Evolutionary conservation across 73 alveolate species (phyloP), one percentile per base, ranked within the genome.

Genomic region (Paramecium sexaurelia): DNA sequence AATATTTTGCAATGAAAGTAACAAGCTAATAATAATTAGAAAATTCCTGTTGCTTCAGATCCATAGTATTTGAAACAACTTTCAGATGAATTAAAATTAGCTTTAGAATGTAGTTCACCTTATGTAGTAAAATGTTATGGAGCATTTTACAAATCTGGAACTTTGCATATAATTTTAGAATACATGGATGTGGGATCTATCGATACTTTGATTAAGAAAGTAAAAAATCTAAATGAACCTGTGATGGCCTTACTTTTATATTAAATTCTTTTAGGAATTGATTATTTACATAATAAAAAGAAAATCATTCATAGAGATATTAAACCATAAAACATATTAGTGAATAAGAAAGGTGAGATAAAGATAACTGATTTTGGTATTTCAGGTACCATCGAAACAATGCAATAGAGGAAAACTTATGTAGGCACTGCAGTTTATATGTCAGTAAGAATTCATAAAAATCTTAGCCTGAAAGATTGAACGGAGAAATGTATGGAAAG

Each of bases 321-420:
- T 45, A 98, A 98, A 86, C 99, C 99, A 22, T 98, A 97, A 51
- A 98, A 98, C 91, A 97, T 98, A 56, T 84, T 98, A 55, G 95
- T 97, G 9, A 98, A 97, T 87, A 56, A 94, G 89, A 93, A 94
- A 78, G 99, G 99, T 9, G 95, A 93, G 55, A 98, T 97, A 2
- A 98, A 98, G 89, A 95, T 98, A 8, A 97, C 99, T 33, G 99
- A 98, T 92, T 97, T 98, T 55, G 99, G 99, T 55, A 98, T 98
- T 1, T 93, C 98, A 3, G 93, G 97, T 7, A 90, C 94, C 19
- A 92, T 97, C 2, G 95, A 93, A 66, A 93, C 97, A 5, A 90
- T 93, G 27, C 88, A 95, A 66, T 87, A 95, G 35, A 95, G 99
- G 9, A 85, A 96, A n/a, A 97, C 99, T 40, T 96, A 87, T 73